Conservation (phyloP, 2,329 filamentous ascomycete species). For the Calonectria naviculata region DNA sequence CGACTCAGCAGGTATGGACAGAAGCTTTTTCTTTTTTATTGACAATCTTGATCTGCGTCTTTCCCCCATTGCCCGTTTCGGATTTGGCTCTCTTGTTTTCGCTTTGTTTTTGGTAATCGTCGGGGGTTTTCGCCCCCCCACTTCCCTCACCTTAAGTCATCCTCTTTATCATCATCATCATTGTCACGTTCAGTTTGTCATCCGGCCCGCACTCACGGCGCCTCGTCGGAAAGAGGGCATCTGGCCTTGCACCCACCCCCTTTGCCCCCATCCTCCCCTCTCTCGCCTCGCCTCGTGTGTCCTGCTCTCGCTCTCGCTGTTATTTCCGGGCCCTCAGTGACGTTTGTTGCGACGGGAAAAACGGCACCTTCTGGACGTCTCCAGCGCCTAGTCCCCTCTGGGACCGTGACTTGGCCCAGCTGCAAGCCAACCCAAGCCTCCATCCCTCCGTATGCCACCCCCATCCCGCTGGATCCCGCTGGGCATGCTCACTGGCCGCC, state of each 20-base stretch:
- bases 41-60: slow-evolving; percentile 19
- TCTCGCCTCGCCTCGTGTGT: background rate
- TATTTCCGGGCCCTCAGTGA: slow-evolving; percentile 8
- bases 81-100: background rate
- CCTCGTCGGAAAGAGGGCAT: background rate
- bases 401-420: background rate
- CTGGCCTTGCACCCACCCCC: background rate
- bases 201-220: background rate
- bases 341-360: slow-evolving; percentile 2
- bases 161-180: background rate
- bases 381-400: background rate
- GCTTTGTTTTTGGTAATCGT: background rate
- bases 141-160: background rate
- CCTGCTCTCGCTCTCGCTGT: background rate
- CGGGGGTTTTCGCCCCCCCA: background rate
- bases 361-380: background rate
- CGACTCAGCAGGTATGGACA: slow-evolving; percentile 39
- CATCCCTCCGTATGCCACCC: background rate
- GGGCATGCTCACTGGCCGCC: slow-evolving; percentile 7
- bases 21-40: slow-evolving; percentile 25
- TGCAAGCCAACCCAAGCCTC: slow-evolving; percentile 3
- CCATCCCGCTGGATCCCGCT: background rate
- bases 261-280: background rate
- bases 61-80: background rate
- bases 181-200: slow-evolving; percentile 2